phyloP scores from a whole-genome alignment of 257 asterid species.

The Dorcoceras hygrometricum region DNA sequence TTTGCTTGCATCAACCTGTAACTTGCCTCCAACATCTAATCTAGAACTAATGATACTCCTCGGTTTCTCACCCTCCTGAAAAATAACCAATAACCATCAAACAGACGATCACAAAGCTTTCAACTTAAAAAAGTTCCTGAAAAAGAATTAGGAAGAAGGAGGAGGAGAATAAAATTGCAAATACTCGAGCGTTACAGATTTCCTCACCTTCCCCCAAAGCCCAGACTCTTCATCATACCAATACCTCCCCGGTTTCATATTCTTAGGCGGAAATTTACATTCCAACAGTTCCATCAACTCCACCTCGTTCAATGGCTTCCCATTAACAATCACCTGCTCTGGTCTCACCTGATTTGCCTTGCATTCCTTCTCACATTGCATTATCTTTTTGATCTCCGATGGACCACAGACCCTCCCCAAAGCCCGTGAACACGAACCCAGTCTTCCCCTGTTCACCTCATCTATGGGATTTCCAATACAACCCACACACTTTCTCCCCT shows the following conservation, averaged over 20 bases:
- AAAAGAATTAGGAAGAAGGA: neutral
- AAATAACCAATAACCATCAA: conserved; percentile 17
- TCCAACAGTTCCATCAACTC: conserved; percentile 55
- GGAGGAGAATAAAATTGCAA: neutral
- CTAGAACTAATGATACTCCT: conserved; percentile 50
- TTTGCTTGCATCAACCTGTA: conserved; percentile 54
- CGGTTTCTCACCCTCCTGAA: conserved; percentile 73
- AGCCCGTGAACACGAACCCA: conserved; percentile 50
- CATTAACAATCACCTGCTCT: conserved; percentile 56
- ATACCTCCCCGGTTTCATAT: conserved; percentile 62
- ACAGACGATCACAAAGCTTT: neutral
- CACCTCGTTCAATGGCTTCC: conserved; percentile 46
- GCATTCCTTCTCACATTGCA: conserved; percentile 63
- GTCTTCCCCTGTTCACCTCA: conserved; percentile 45
- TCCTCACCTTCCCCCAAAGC: conserved; percentile 76
- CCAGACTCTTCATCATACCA: conserved; percentile 86
- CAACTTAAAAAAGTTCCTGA: neutral
- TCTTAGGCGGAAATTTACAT: conserved; percentile 44
- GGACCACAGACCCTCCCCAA: conserved; percentile 41
- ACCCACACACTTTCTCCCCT: conserved; percentile 73
- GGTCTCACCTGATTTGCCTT: conserved; percentile 59
- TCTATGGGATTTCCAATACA: conserved; percentile 61
- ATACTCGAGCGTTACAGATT: neutral
- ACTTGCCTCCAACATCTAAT: conserved; percentile 58
- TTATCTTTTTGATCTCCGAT: conserved; percentile 37